These are phyloP conservation scores for Irpex sp. DNA, from an alignment of 1,284 basidiomycete species.

Conservation along the genomic window DNA sequence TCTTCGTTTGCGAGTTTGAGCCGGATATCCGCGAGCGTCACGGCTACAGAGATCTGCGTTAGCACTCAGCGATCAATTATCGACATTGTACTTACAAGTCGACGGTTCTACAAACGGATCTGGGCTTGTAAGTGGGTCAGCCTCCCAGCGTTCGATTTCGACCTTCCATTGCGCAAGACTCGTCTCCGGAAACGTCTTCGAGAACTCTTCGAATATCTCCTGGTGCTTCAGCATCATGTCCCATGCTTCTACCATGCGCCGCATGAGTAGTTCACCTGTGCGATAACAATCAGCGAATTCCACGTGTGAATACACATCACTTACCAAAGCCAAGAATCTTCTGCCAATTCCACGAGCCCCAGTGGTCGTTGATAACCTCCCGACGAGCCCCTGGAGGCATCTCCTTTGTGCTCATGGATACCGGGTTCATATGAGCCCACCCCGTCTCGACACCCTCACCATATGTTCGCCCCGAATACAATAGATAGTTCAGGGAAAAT, in stretches of 20 bases:
- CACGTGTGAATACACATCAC: too few species aligned
- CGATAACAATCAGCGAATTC: too few species aligned
- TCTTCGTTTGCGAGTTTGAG: conserved; percentile 7
- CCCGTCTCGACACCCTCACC: conserved; percentile 20
- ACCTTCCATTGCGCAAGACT: conserved; percentile 4
- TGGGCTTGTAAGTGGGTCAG: conserved; percentile 6
- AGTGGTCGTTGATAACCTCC: conserved; percentile 14
- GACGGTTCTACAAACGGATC: conserved; percentile 8
- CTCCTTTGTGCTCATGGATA: conserved; percentile 11
- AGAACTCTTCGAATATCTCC: conserved; percentile 1
- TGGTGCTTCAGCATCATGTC: conserved; percentile 4
- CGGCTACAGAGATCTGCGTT: neutral
- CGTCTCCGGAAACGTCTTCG: conserved; percentile 1
- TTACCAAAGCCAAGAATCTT: conserved; percentile 9
- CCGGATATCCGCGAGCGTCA: conserved; percentile 1
- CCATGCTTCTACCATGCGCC: neutral
- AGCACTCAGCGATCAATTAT: neutral
- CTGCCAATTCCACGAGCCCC: conserved; percentile 16
- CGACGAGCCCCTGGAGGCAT: conserved; percentile 12
- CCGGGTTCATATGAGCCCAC: conserved; percentile 17
- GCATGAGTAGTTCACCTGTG: neutral
- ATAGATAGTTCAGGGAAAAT: conserved; percentile 19
- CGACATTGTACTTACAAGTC: neutral
- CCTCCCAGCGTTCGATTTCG: conserved; percentile 10
- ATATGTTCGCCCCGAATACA: conserved; percentile 12